Evolutionary conservation across 2,329 filamentous ascomycete species (phyloP).

Genomic region (Penicillium sp.): DNA sequence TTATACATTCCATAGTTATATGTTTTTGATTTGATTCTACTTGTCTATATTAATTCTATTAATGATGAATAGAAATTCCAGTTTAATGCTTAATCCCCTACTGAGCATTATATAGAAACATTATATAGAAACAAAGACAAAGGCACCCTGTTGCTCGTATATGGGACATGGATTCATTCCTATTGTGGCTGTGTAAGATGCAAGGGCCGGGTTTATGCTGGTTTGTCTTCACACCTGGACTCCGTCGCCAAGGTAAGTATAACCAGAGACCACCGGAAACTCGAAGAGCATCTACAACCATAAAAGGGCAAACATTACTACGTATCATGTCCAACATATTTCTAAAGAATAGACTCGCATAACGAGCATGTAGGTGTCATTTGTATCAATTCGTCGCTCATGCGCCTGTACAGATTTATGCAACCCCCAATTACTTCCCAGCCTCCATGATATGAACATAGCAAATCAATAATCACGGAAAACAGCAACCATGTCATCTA

Average conservation of each 20-base stretch:
- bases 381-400: constrained; percentile 9
- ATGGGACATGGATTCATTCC: not conserved
- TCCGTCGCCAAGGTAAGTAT: not conserved
- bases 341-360: not conserved
- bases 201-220: not conserved
- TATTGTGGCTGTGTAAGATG: not conserved
- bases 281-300: not conserved
- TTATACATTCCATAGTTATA: not conserved
- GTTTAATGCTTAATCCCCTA: no score
- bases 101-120: not conserved
- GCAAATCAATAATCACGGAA: constrained; percentile 69
- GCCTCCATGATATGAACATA: not conserved
- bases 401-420: constrained; percentile 9
- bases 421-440: constrained; percentile 1
- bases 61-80: not conserved
- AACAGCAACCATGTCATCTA: constrained; percentile 82
- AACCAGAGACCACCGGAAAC: no score
- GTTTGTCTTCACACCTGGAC: not conserved
- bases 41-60: not conserved
- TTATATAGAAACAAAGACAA: not conserved
- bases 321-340: not conserved
- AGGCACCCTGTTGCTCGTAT: not conserved
- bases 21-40: not conserved
- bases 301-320: not conserved
- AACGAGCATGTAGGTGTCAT: not conserved